Base-by-base conservation (phyloP, 1,284 basidiomycete species). In the Pascua guehoae region DNA sequence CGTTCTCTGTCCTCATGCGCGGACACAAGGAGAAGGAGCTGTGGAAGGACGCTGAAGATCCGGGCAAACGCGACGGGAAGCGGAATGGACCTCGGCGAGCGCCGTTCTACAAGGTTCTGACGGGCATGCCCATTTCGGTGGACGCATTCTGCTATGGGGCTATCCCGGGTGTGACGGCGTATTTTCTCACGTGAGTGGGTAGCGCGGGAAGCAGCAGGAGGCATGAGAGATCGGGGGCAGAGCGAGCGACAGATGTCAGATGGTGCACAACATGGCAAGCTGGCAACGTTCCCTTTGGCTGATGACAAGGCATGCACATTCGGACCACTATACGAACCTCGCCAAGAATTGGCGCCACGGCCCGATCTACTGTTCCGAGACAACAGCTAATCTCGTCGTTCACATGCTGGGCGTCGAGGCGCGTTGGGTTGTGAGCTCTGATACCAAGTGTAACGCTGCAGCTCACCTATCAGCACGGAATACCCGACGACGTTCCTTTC, bases 71-170 rank as follows among this genome's bases (percentile, higher is more conserved):
- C 32, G 74, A 74, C 66, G 71, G 74, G 18, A 71, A 72, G 61
- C 58, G 74, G 47, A 82, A 81, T n/a, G 82, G 81, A 36, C 81
- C 87, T 42, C 79, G 89, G 51, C 86, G 85, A 56, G 91, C 91
- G 1, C 93, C 93, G 0, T 96, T 96, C 72, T 96, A 94, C 78
- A 97, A 81, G 73, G 77, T 83, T n/a, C 78, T 98, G 62, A 89
- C 91, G 63, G 95, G 96, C 2, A 97, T 98, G 93, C 92, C 94
- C 1, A 89, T 98, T 47, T 88, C 92, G 8, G 93, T 97, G 0
- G 95, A 98, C 69, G 93, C 92, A 1, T 98, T 98, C 74, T 84
- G 88, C 48, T 98, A 95, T 72, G 93, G 93, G 2, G 80, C 81
- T n/a, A 91, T 97, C 54, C 90, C 91, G 8, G 85, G 84, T 11